A percentile compares a stretch with the other conserved stretches of the same genome.
Conservation (phyloP, 768 basidiomycete genomes). For the Chalciporus chontae region DNA sequence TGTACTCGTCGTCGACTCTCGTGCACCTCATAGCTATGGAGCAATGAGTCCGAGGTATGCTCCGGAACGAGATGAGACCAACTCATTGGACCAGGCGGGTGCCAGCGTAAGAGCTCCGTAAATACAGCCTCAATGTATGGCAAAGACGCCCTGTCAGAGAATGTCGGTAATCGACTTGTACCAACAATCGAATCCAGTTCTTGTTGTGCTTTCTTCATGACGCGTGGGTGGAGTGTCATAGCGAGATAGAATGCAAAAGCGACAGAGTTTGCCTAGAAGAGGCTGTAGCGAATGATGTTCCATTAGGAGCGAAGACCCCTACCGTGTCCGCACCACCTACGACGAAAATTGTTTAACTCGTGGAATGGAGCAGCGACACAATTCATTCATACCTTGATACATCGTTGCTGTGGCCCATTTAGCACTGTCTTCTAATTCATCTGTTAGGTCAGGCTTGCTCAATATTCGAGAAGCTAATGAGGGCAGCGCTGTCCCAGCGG, state of each 20-base stretch:
- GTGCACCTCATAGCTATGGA: conserved; percentile 7
- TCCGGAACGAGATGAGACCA: neutral
- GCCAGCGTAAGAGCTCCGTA: conserved; percentile 24
- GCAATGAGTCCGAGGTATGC: neutral
- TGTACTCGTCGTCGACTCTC: conserved; percentile 13
- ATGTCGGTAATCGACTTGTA: conserved; percentile 17
- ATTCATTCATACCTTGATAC: conserved; percentile 9
- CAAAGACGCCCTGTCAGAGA: conserved; percentile 21
- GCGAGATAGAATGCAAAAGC: conserved; percentile 21
- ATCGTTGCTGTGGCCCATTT: conserved; percentile 17
- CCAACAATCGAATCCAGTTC: conserved; percentile 29
- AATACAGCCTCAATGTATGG: conserved; percentile 28
- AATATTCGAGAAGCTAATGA: conserved; percentile 14
- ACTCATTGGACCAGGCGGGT: conserved; percentile 14
- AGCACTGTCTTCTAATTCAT: conserved; percentile 12
- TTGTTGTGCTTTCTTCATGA: conserved; percentile 24
- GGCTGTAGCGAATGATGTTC: neutral
- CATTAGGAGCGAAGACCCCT: conserved; percentile 17
- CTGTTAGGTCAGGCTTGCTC: conserved; percentile 4
- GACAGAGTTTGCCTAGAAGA: conserved; percentile 8
- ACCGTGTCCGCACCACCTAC: conserved; percentile 28
- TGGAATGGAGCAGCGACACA: neutral
- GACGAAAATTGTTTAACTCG: neutral
- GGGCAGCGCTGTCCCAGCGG: conserved; percentile 12
- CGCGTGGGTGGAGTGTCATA: conserved; percentile 27